These are phyloP conservation scores for Scheffersomyces illinoinensis DNA, from an alignment of 1,139 yeast genomes.

Conservation along the genomic window DNA sequence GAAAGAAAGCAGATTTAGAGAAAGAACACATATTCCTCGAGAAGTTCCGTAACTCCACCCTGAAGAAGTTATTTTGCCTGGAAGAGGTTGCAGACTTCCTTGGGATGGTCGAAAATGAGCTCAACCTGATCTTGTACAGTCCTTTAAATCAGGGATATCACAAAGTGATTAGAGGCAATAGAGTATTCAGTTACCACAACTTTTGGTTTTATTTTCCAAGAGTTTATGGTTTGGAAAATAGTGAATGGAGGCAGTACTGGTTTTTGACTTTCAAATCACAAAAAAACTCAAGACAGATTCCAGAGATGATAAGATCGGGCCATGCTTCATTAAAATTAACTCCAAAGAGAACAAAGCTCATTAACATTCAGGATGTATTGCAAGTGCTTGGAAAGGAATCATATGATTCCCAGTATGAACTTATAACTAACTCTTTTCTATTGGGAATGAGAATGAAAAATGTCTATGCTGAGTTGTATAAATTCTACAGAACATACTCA, in stretches of 20 bases:
- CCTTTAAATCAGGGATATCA: not conserved
- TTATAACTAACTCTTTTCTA: not conserved
- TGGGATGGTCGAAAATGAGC: not conserved
- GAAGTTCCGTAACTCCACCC: not conserved
- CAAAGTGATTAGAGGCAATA: not conserved
- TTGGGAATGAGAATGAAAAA: not conserved
- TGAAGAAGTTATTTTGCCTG: not conserved
- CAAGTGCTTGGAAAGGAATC: not conserved
- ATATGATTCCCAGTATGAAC: not conserved
- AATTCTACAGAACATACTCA: not conserved
- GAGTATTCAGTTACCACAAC: not conserved
- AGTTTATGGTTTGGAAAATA: not conserved
- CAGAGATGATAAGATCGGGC: not conserved
- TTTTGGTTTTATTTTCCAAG: not conserved
- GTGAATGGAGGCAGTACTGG: conserved; percentile 12
- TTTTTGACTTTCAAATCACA: conserved; percentile 1
- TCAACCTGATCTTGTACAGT: not conserved
- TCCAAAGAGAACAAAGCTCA: not conserved
- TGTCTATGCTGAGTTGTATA: not conserved
- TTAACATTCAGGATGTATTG: not conserved
- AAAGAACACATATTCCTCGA: not conserved
- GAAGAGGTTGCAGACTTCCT: not conserved
- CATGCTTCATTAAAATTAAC: not conserved
- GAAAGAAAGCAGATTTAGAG: not conserved
- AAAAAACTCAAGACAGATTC: not conserved